Conservation (phyloP, 805 yeast species). For the Spathaspora sp. region DNA sequence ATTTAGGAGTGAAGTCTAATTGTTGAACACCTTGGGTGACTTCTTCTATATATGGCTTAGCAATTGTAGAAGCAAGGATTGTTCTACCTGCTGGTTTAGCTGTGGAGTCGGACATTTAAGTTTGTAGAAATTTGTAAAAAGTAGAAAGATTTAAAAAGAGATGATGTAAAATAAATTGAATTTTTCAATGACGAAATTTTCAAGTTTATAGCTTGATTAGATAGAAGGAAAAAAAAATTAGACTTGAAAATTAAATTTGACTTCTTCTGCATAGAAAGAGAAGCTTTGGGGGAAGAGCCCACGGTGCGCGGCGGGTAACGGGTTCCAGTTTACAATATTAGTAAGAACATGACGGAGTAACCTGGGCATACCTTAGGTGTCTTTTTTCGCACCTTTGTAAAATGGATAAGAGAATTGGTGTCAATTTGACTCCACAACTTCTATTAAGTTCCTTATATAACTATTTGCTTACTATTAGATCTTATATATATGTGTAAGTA, state of each 20-base stretch:
- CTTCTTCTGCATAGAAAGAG: background rate
- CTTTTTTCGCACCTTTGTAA: too few relatives aligned
- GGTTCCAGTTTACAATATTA: too few relatives aligned
- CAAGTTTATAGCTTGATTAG: background rate
- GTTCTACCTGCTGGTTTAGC: slow-evolving; percentile 64
- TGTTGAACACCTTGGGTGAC: slow-evolving; percentile 53
- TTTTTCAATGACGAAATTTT: background rate
- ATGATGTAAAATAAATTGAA: background rate
- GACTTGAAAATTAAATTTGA: background rate
- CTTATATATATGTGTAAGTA: too few relatives aligned
- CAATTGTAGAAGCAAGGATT: slow-evolving; percentile 81
- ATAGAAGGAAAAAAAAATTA: background rate
- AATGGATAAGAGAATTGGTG: too few relatives aligned
- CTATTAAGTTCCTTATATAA: background rate
- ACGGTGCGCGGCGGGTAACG: background rate
- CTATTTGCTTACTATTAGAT: too few relatives aligned
- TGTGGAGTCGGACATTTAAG: background rate
- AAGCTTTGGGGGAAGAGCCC: background rate
- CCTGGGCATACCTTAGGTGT: too few relatives aligned
- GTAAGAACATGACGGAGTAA: too few relatives aligned
- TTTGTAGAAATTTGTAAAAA: background rate
- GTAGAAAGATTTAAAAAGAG: background rate
- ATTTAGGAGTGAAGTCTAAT: slow-evolving; percentile 58
- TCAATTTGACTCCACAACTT: background rate
- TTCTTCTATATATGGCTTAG: slow-evolving; percentile 77